Base-by-base conservation (phyloP, 208 protist species). In the Acanthamoeba sp. region DNA sequence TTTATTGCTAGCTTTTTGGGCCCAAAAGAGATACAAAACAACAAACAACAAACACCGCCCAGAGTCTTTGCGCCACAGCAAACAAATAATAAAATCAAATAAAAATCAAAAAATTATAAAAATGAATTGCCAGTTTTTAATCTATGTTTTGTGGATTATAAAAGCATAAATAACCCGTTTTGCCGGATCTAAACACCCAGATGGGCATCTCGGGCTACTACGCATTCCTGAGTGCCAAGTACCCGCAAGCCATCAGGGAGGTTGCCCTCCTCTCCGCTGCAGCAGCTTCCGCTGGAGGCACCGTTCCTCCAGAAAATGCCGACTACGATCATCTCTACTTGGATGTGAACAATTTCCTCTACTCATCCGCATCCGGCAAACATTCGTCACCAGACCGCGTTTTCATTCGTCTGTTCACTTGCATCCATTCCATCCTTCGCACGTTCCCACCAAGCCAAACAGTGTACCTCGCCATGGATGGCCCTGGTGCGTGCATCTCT, bases 291-390 rank as follows among this genome's bases (percentile, higher is more conserved):
- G 42, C 34, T 12, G 73, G 73, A 22, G 36, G 52, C 4, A 20
- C 7, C 6, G 10, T 5, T 14, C 38, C 12, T 27, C 10, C 22
- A 18, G 73, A 52, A 5, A 20, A 10, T 27, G 3, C 10, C 27
- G 22, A 32, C 7, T 93, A 93, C 89, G 89, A 93, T 38, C 89
- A 93, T 36, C 9, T 93, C 16, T 82, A 84, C 50, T 38, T 84
- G 27, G 89, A 93, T 48, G 45, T 93, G 1, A 93, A 93, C 89
- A 76, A 93, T 76, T 93, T 93, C 34, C 89, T 93, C 34, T 93
- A 93, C 64, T 14, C 71, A 22, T 34, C 50, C 20, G n/a, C 89
- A 14, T 36, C 62, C 22, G 48, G 64, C 27, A 34, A n/a, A 18
- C 57, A 93, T 36, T 34, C 34, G 6, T 34, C 59, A 10, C 24